Evolutionary conservation across 441 rosid species (phyloP), one percentile per base, ranked within the genome.

Genomic region (Omphalea diandra): DNA sequence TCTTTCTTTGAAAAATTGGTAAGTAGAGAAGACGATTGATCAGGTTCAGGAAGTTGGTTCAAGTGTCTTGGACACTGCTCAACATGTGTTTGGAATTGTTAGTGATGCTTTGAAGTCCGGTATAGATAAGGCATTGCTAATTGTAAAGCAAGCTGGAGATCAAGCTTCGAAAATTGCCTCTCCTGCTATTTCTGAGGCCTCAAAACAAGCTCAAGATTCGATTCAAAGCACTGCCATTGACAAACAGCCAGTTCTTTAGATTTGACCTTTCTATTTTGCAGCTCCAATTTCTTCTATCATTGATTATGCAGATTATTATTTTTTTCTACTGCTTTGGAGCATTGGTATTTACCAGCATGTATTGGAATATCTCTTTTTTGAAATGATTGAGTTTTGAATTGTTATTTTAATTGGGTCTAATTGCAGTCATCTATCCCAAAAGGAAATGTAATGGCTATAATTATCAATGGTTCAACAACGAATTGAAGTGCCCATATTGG

Each of bases 121-220:
- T 4, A 59, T 93, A 4, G 97, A 93, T 58, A 83, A 67, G 5
- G 93, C 93, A 22, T 68, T 86, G 72, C 98, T 97, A 0, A 70
- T 89, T 24, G 71, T 83, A 14, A 85, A 87, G 78, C 88, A 87
- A 80, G 96, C 89, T 29, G 92, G 94, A 70, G 90, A 91, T 62
- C 77, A 91, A 70, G 96, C 90, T 1, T 18, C 91, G 44, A 88
- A 88, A 79, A 67, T 82, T 49, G 96, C 97, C 31, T 90, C 97
- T 79, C 98, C 96, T 14, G 90, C 83, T 5, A 67, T 91, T 71
- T 89, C 95, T 0, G 97, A 90, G 81, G 93, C 86, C 57, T 79
- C 97, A 0, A 94, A 82, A 88, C 87, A 87, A 80, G 97, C 93
- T 24, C 91, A 88, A 78, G 97, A 94, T 75, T 94, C 91, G 49